Base-by-base conservation (phyloP, 805 yeast genomes). In the Yarrowia osloensis region DNA sequence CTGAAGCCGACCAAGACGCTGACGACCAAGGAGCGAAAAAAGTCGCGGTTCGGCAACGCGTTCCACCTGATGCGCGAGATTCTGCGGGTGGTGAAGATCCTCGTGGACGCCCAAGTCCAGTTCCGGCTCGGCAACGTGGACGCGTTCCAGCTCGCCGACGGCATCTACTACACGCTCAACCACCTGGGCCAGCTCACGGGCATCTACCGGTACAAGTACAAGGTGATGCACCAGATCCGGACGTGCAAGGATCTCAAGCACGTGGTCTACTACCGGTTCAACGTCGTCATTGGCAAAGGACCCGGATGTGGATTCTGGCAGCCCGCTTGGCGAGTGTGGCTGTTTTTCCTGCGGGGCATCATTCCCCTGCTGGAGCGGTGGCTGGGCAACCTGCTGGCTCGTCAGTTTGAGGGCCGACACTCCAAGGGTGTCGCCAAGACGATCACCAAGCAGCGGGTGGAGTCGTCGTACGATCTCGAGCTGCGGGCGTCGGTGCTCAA, bases 281-380 rank as follows among this genome's bases (percentile, higher is more conserved):
- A 95, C 74, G 81, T 82, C 40, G 80, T 85, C n/a, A 89, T 95
- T 28, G 98, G 98, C 0, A 95, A 94, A 74, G 99, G 99, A 2
- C 98, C 99, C 0, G 99, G 99, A 0, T 90, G 97, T 79, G 99
- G 99, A 1, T 90, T 95, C 76, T 95, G 99, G 99, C 98, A 95
- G 74, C 99, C 99, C 0, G 90, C 97, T 0, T 95, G 98, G 99
- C 81, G 97, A 71, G 94, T 93, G 1, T 95, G 99, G 99, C 80
- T 95, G 1, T 89, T 87, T 65, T 94, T 94, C 77, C 77, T 95
- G 79, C 82, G 99, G 71, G 99, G 99, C 21, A 88, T 88, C 19
- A 88, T 92, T 26, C 99, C 99, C 0, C 77, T 95, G 63, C 79
- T 95, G 19, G 99, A 95, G 77, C 81, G 98, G 76, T 95, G 99